These are phyloP conservation scores for Tephrocybe rancida DNA, from an alignment of 768 basidiomycete species.

Conservation along the genomic window DNA sequence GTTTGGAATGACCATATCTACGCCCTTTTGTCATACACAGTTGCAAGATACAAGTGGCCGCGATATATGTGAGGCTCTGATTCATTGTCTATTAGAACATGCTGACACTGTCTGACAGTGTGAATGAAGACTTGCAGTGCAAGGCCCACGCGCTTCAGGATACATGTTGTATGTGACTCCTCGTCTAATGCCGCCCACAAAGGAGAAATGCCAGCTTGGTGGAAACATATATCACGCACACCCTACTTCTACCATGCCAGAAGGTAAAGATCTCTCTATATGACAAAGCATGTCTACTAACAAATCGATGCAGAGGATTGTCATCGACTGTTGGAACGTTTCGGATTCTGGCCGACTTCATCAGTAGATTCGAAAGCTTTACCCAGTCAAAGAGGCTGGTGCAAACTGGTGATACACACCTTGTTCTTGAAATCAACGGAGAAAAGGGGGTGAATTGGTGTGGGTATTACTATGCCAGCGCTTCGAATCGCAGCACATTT, in stretches of 20 bases:
- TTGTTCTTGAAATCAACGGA: conserved; percentile 1
- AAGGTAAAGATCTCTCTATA: background rate
- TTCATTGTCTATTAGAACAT: no score
- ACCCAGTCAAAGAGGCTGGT: background rate
- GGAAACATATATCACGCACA: conserved; percentile 10
- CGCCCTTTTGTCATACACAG: conserved; percentile 3
- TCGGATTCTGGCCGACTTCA: background rate
- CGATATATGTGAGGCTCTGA: conserved; percentile 1
- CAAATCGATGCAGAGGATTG: conserved; percentile 1
- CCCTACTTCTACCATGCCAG: conserved; percentile 13
- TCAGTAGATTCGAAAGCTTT: background rate
- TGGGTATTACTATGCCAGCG: conserved; percentile 7
- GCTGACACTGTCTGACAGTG: background rate
- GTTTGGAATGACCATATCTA: background rate
- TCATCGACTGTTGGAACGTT: conserved; percentile 10
- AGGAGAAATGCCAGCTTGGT: conserved; percentile 2
- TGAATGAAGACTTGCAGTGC: background rate
- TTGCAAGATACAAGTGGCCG: conserved; percentile 12
- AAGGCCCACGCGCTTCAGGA: background rate
- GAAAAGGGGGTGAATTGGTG: conserved; percentile 3
- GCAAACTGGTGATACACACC: conserved; percentile 3
- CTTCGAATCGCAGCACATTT: background rate
- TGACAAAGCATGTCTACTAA: background rate
- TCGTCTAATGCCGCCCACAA: background rate
- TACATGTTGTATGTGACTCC: background rate